Evolutionary conservation across 2,329 filamentous ascomycete genomes (phyloP), one percentile per base, ranked within the genome.

Genomic region (Botrytis hyacinthi): DNA sequence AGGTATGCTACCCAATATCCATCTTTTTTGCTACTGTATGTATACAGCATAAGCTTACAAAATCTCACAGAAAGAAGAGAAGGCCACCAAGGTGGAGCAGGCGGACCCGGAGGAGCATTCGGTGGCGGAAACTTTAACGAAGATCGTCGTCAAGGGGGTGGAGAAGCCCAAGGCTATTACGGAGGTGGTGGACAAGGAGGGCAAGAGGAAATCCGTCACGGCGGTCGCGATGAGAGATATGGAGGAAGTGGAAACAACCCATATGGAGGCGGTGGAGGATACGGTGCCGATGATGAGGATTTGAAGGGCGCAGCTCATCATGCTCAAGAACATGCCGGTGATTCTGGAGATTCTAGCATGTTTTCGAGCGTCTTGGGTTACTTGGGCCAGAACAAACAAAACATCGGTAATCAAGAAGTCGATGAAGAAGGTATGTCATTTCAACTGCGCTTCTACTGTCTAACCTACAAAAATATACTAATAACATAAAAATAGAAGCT

Each of bases 321-420:
- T 76, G 90, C 90, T 29, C 81, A 85, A 42, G 83, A 86, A 72
- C 85, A 90, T 77, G 82, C 87, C 73, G 84, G 84, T n/a, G 80
- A 81, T 77, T 83, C 82, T 40, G 87, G 86, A 48, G 85, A 87
- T 76, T 81, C 75, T 2, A 70, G 70, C 76, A 60, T 92, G 60
- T 92, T 92, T 84, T 85, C 83, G 75, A 84, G 82, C 32, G 89
- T 88, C 1, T 80, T 92, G 35, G 84, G 85, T 70, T 84, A 87
- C 80, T 82, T 92, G 2, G 81, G 83, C 26, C 85, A 88, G 75
- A 85, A 87, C 79, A 85, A 88, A 79, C 83, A 85, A 40, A 81
- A 83, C 32, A 81, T 87, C 54, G 80, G 84, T 57, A 82, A 85
- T 57, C 84, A 87, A 72, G 85, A 87, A 48, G 80, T 92, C 29